phyloP scores from a whole-genome alignment of 1,284 basidiomycete genomes.

The Moesziomyces sp. region DNA sequence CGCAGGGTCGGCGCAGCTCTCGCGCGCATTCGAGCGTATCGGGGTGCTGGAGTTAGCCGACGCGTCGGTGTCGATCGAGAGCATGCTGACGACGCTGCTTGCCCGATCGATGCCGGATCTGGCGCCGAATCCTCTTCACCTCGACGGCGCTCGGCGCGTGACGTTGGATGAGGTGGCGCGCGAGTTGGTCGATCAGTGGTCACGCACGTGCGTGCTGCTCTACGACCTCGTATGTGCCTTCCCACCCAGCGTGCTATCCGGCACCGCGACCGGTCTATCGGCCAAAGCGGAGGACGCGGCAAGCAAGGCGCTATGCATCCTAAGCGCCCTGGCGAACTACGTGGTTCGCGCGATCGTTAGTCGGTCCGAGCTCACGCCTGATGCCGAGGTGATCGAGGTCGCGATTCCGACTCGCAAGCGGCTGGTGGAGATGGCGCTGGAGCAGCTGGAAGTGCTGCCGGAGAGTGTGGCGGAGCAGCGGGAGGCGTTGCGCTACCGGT shows the following conservation, averaged over 20 bases:
- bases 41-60: conserved; percentile 34
- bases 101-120: conserved; percentile 22
- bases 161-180: conserved; percentile 25
- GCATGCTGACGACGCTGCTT: conserved; percentile 10
- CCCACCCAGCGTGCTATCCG: not conserved
- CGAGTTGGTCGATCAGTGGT: conserved; percentile 23
- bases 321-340: conserved; percentile 41
- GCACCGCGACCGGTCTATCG: not conserved
- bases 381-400: conserved; percentile 14
- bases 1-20: conserved; percentile 2
- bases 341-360: conserved; percentile 22
- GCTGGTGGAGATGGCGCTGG: conserved; percentile 24
- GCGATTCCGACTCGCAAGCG: conserved; percentile 1
- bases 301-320: conserved; percentile 24
- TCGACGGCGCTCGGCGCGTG: conserved; percentile 8
- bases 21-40: conserved; percentile 22
- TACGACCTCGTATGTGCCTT: conserved; percentile 17
- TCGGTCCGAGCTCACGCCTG: conserved; percentile 31
- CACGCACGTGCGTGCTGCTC: conserved; percentile 13
- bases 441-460: conserved; percentile 22
- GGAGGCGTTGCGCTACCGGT: conserved; percentile 13
- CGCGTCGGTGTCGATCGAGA: conserved; percentile 29
- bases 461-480: conserved; percentile 17
- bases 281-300: conserved; percentile 13
- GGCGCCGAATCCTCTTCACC: conserved; percentile 14